Conservation (phyloP, 345 rosid species). For the Citrus mangshanensis region DNA sequence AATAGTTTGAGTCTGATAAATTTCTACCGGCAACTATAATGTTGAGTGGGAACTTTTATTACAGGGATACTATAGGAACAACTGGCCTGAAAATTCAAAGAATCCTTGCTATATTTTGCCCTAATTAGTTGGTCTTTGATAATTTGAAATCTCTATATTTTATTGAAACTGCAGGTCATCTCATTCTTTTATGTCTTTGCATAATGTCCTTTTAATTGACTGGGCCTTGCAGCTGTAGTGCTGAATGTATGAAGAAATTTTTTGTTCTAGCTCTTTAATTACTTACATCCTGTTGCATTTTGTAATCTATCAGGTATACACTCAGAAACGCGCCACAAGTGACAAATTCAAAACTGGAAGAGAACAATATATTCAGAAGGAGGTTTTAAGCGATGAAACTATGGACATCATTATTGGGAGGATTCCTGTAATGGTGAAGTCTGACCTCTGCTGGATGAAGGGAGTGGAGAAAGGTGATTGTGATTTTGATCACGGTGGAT, state of each 20-base stretch:
- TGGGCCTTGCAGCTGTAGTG: background rate
- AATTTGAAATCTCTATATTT: background rate
- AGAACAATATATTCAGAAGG: conserved; percentile 45
- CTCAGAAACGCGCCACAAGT: conserved; percentile 37
- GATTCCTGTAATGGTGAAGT: conserved; percentile 92
- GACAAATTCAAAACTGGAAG: conserved; percentile 93
- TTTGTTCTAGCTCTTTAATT: background rate
- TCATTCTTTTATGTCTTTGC: background rate
- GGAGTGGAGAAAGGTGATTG: conserved; percentile 62
- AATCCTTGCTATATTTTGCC: background rate
- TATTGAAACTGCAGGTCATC: background rate
- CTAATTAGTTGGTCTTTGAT: background rate
- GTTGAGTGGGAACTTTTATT: too few relatives aligned
- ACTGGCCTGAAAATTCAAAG: conserved; percentile 2
- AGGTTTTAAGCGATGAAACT: conserved; percentile 27
- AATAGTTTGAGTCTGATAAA: background rate
- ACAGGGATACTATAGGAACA: too few relatives aligned
- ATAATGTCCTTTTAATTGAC: background rate
- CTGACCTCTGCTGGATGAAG: conserved; percentile 72
- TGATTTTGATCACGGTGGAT: conserved; percentile 92
- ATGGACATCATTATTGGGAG: conserved; percentile 66
- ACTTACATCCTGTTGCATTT: conserved; percentile 13
- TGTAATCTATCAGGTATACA: conserved; percentile 53
- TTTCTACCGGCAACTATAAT: background rate
- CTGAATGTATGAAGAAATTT: background rate